Percentiles rank a stretch among this genome's conserved stretches.
phyloP scores from a whole-genome alignment of 306 rosid genomes.

The Vicia faba region DNA sequence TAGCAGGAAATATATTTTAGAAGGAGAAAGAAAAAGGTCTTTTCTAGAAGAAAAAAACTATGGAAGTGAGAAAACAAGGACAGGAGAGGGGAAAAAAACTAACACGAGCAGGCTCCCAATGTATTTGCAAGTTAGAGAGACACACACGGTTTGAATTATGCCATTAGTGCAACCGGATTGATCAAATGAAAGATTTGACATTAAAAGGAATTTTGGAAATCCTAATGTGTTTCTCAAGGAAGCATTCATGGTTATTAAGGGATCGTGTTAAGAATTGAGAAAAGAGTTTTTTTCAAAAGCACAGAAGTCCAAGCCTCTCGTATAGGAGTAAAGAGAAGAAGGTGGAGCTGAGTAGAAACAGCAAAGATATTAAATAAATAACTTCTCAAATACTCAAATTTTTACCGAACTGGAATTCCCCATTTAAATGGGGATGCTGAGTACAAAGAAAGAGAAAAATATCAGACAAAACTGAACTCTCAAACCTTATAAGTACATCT shows the following conservation, averaged over 20 bases:
- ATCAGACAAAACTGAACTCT: conserved; percentile 15
- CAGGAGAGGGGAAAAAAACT: not conserved
- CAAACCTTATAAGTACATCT: conserved; percentile 61
- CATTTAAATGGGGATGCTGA: conserved; percentile 13
- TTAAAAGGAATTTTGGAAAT: conserved; percentile 7
- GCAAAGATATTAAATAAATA: conserved; percentile 2
- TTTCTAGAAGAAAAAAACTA: conserved; percentile 11
- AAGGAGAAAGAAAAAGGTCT: conserved; percentile 5
- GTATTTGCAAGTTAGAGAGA: conserved; percentile 1
- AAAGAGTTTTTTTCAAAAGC: not conserved
- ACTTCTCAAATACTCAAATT: conserved; percentile 18
- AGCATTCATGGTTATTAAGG: conserved; percentile 8
- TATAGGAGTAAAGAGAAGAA: conserved; percentile 24
- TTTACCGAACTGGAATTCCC: not conserved
- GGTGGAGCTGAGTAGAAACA: conserved; percentile 19
- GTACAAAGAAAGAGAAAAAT: not conserved
- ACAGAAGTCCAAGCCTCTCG: conserved; percentile 10
- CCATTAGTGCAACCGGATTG: not conserved
- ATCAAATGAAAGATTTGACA: conserved; percentile 24
- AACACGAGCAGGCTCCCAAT: conserved; percentile 12
- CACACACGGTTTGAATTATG: not conserved
- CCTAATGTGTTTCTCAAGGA: conserved; percentile 17
- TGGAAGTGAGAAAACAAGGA: not conserved
- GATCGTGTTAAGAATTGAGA: not conserved
- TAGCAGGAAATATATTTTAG: not conserved